These are phyloP conservation scores for Myxozyma neglecta DNA, from an alignment of 805 yeast genomes.

Conservation along the genomic window DNA sequence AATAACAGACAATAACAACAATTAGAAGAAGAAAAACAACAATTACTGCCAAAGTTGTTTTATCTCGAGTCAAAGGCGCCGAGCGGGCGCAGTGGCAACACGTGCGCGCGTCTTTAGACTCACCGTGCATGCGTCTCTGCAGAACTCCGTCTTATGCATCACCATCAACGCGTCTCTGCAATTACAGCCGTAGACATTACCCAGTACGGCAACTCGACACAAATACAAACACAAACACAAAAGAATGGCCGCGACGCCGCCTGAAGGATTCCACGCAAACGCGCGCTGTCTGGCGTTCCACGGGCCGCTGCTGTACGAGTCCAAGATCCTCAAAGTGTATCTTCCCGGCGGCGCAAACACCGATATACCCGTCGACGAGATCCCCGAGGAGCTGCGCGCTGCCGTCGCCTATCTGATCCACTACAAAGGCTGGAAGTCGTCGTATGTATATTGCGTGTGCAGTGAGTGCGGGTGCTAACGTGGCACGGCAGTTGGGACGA, in stretches of 20 bases:
- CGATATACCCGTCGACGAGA: slow-evolving; percentile 35
- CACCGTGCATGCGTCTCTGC: background rate
- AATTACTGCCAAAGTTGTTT: too few relatives aligned
- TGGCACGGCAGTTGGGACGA: slow-evolving; percentile 73
- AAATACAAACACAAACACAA: background rate
- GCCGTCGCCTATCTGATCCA: slow-evolving; percentile 66
- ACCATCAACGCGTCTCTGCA: background rate
- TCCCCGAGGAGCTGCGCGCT: slow-evolving; percentile 44
- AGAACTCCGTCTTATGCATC: background rate
- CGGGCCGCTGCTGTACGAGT: slow-evolving; percentile 88
- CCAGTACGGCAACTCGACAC: background rate
- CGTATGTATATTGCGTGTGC: too few relatives aligned
- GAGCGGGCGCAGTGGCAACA: background rate
- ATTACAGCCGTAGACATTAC: background rate
- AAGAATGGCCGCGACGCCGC: slow-evolving; percentile 13
- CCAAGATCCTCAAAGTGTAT: slow-evolving; percentile 68
- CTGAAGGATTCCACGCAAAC: slow-evolving; percentile 32
- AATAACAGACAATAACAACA: too few relatives aligned
- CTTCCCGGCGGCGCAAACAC: slow-evolving; percentile 49
- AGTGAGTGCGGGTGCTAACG: too few relatives aligned
- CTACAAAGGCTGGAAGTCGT: slow-evolving; percentile 91
- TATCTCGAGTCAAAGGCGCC: too few relatives aligned
- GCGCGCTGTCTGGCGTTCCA: slow-evolving; percentile 73
- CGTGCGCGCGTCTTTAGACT: background rate
- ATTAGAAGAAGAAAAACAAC: too few relatives aligned